Conservation (phyloP, 768 basidiomycete genomes). For the Suillus paluster region DNA sequence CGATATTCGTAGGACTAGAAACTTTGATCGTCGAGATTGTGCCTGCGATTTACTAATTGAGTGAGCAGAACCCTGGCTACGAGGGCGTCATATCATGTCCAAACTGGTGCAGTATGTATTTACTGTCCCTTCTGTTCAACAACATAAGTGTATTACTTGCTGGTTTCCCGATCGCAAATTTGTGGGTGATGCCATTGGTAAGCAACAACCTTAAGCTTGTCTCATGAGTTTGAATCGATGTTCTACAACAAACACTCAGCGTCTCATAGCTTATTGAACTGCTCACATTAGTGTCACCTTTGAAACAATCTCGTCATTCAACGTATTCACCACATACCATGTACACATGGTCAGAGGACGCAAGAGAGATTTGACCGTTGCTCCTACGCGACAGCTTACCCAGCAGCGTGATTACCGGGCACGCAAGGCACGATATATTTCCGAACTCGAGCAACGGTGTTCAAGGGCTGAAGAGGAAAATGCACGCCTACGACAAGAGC, state of each 20-base stretch:
- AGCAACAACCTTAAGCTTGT: too few relatives aligned
- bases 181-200: too few relatives aligned
- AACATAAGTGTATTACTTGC: neutral
- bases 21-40: neutral
- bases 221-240: too few relatives aligned
- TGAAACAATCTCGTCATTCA: too few relatives aligned
- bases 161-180: too few relatives aligned
- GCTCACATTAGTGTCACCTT: too few relatives aligned
- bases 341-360: constrained; percentile 62
- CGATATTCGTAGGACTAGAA: neutral
- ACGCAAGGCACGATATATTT: constrained; percentile 58
- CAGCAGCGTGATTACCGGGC: constrained; percentile 72
- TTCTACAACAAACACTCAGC: too few relatives aligned
- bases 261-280: too few relatives aligned
- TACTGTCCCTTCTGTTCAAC: neutral
- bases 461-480: constrained; percentile 61
- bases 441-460: constrained; percentile 59
- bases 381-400: constrained; percentile 58
- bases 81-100: neutral
- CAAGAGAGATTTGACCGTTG: constrained; percentile 66
- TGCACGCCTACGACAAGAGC: constrained; percentile 48
- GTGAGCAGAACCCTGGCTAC: neutral
- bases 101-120: neutral
- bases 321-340: neutral
- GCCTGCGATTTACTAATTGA: neutral